Evolutionary conservation across 2,329 filamentous ascomycete genomes (phyloP).

Genomic region (Diplocarpon mali): DNA sequence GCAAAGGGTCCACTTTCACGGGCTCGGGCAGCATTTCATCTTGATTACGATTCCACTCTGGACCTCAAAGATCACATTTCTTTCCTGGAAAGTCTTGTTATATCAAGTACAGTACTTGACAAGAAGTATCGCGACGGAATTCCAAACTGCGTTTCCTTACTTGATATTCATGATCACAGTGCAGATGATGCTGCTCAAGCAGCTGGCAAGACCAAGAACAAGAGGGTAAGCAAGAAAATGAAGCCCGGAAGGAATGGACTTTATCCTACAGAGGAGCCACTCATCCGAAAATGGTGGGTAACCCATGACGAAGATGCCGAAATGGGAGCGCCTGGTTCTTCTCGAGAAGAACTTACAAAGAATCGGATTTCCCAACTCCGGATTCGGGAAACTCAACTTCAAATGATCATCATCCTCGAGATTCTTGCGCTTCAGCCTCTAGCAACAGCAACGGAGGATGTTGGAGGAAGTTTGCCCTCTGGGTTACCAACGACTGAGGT

Average conservation of each 20-base stretch:
- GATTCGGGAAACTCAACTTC: conserved; percentile 67
- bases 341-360: conserved; percentile 42
- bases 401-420: conserved; percentile 71
- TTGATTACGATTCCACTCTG: conserved; percentile 47
- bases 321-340: conserved; percentile 29
- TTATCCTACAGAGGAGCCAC: conserved; percentile 54
- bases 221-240: conserved; percentile 49
- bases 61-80: conserved; percentile 52
- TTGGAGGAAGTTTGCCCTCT: conserved; percentile 24
- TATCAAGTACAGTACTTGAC: conserved; percentile 57
- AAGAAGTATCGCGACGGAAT: conserved; percentile 70
- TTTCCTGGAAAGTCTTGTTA: conserved; percentile 58
- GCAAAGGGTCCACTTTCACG: conserved; percentile 71
- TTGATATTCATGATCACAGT: conserved; percentile 36
- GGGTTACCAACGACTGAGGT: conserved; percentile 20
- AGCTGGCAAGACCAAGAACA: conserved; percentile 34
- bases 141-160: conserved; percentile 46
- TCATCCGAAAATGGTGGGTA: conserved; percentile 61
- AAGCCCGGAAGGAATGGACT: conserved; percentile 58
- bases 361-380: conserved; percentile 55
- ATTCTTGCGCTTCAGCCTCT: conserved; percentile 58
- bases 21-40: conserved; percentile 58
- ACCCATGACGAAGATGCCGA: conserved; percentile 45
- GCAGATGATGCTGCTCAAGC: conserved; percentile 40
- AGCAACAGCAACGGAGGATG: conserved; percentile 28